These are phyloP conservation scores for Pichia phayaonensis DNA, from an alignment of 805 yeast genomes.

Conservation along the genomic window DNA sequence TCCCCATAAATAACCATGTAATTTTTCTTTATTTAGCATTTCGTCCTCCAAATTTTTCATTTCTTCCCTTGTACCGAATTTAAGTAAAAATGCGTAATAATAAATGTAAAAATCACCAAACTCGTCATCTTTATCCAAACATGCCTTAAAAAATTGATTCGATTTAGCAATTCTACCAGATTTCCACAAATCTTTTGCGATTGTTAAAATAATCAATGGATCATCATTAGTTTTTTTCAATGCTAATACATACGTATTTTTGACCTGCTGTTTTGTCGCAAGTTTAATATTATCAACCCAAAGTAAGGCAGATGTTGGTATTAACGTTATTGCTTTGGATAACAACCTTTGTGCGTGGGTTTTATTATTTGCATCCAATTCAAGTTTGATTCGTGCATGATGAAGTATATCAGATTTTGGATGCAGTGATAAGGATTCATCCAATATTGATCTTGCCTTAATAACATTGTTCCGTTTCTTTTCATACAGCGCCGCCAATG, in stretches of 20 bases:
- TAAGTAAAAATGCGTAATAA: constrained; percentile 39
- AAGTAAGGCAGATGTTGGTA: constrained; percentile 51
- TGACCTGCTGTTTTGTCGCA: constrained; percentile 35
- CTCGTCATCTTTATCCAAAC: constrained; percentile 38
- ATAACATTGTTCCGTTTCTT: constrained; percentile 32
- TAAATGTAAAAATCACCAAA: constrained; percentile 78
- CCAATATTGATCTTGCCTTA: constrained; percentile 66
- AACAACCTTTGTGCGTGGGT: constrained; percentile 48
- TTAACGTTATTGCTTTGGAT: constrained; percentile 48
- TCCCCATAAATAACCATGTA: constrained; percentile 58
- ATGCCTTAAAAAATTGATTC: constrained; percentile 65
- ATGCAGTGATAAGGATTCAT: constrained; percentile 50
- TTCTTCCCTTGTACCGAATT: constrained; percentile 34
- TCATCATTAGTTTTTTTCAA: constrained; percentile 57
- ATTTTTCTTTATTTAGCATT: constrained; percentile 43
- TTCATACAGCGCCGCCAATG: constrained; percentile 42
- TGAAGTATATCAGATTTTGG: constrained; percentile 47
- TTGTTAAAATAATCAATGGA: constrained; percentile 47
- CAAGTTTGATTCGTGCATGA: constrained; percentile 52
- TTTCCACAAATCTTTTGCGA: constrained; percentile 62
- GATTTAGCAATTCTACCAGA: constrained; percentile 61
- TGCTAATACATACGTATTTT: constrained; percentile 62
- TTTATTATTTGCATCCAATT: constrained; percentile 39
- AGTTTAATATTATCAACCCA: constrained; percentile 59
- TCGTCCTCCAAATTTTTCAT: constrained; percentile 27